These are phyloP conservation scores for Marasmius oreades DNA, from an alignment of 1,284 basidiomycete species.

Conservation along the genomic window DNA sequence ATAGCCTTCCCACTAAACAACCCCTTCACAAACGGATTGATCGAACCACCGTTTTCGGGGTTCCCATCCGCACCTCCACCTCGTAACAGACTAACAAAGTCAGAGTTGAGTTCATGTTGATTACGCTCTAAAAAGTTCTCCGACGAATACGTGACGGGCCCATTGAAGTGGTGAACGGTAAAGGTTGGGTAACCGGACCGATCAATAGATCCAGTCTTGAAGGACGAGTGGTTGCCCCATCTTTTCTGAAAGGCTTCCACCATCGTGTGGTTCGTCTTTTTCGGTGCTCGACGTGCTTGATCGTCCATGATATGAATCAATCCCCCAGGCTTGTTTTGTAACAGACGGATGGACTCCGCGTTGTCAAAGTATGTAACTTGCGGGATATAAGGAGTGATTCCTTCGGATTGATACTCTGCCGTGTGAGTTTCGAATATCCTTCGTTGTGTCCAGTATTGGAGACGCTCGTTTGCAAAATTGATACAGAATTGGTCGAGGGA, in stretches of 20 bases:
- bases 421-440: conserved; percentile 77
- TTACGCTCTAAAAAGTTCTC: conserved; percentile 90
- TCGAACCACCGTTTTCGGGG: conserved; percentile 47
- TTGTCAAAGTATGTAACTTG: conserved; percentile 89
- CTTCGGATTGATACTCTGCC: conserved; percentile 83
- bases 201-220: conserved; percentile 77
- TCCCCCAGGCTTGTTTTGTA: conserved; percentile 88
- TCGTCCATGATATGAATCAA: conserved; percentile 98
- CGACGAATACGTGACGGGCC: conserved; percentile 87
- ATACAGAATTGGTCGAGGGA: conserved; percentile 95
- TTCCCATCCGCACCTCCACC: conserved; percentile 64
- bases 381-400: conserved; percentile 71
- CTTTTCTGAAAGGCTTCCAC: conserved; percentile 92
- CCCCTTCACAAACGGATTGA: conserved; percentile 88
- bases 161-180: conserved; percentile 90
- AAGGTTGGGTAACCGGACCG: conserved; percentile 84
- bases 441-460: conserved; percentile 84
- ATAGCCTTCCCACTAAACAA: conserved; percentile 89
- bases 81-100: conserved; percentile 87
- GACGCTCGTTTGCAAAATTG: conserved; percentile 92
- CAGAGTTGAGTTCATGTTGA: conserved; percentile 85
- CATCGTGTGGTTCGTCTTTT: conserved; percentile 94
- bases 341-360: conserved; percentile 81
- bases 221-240: conserved; percentile 91
- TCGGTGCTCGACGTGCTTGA: conserved; percentile 80